Conservation (phyloP, 129 eudicot genomes). For the Helianthus tuberosus region DNA sequence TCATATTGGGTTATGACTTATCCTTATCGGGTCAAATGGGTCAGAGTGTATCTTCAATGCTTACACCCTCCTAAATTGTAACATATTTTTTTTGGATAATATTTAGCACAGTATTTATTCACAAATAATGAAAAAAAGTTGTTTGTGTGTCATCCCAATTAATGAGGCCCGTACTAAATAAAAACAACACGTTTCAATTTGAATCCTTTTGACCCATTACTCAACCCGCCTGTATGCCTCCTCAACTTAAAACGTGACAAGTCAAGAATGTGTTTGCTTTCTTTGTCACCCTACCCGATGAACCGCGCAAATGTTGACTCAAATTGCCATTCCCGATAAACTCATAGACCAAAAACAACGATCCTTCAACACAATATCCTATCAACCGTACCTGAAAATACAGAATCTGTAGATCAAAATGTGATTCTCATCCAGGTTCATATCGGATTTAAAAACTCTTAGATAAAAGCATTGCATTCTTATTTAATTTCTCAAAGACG, state of each 20-base stretch:
- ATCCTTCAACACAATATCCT: slow-evolving; percentile 85
- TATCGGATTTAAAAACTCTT: not conserved
- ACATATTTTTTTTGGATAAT: not conserved
- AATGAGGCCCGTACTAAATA: not conserved
- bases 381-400: slow-evolving; percentile 82
- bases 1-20: not conserved
- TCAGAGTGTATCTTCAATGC: not conserved
- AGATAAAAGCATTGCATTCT: slow-evolving; percentile 8
- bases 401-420: not conserved
- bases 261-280: not conserved
- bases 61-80: not conserved
- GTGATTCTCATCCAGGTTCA: not conserved
- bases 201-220: slow-evolving; percentile 17
- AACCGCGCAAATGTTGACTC: slow-evolving; percentile 70
- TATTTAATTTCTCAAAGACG: not conserved
- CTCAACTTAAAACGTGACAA: too few relatives aligned
- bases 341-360: slow-evolving; percentile 85
- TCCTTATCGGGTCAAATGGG: not conserved
- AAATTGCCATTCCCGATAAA: slow-evolving; percentile 85
- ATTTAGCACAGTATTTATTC: not conserved
- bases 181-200: not conserved
- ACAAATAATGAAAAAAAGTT: not conserved
- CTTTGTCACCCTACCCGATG: slow-evolving; percentile 47
- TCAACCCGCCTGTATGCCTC: not conserved
- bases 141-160: not conserved